phyloP scores from a whole-genome alignment of 208 protist species.

The Acanthamoeba castellanii region DNA sequence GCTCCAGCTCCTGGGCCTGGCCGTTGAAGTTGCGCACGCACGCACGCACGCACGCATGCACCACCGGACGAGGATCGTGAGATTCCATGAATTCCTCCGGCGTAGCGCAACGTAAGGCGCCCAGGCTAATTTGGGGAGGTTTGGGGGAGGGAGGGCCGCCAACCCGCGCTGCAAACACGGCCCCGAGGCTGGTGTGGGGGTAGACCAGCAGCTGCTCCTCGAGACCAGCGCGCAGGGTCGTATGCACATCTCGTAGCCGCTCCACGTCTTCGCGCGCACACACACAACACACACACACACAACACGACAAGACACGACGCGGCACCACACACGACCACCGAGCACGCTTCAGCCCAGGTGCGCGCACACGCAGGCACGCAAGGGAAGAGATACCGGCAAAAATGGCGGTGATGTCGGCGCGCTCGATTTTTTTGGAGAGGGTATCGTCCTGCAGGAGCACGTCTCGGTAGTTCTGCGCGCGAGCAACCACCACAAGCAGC shows the following conservation, averaged over 20 bases:
- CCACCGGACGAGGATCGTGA: background rate
- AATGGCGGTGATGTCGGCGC: slow-evolving; percentile 9
- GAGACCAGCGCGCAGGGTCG: background rate
- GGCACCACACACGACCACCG: too few species aligned
- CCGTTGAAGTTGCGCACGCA: background rate
- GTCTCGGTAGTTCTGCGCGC: slow-evolving; percentile 9
- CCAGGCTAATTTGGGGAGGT: too few species aligned
- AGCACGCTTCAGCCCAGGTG: too few species aligned
- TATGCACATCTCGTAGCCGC: background rate
- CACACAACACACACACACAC: background rate
- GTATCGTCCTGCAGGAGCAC: slow-evolving; percentile 25
- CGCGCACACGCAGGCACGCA: too few species aligned
- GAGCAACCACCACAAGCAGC: too few species aligned
- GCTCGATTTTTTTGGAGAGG: slow-evolving; percentile 8
- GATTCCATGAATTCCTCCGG: too few species aligned
- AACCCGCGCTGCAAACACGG: background rate
- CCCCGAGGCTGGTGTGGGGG: background rate
- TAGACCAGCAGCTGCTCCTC: slow-evolving; percentile 28
- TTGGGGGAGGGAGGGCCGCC: background rate
- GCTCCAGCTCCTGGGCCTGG: slow-evolving; percentile 22
- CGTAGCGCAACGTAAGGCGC: too few species aligned
- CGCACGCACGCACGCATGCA: background rate
- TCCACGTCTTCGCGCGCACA: background rate
- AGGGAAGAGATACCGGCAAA: background rate
- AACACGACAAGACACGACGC: background rate